Evolutionary conservation across 805 yeast genomes (phyloP), one percentile per base, ranked within the genome.

Genomic region (Candida vaughaniae): DNA sequence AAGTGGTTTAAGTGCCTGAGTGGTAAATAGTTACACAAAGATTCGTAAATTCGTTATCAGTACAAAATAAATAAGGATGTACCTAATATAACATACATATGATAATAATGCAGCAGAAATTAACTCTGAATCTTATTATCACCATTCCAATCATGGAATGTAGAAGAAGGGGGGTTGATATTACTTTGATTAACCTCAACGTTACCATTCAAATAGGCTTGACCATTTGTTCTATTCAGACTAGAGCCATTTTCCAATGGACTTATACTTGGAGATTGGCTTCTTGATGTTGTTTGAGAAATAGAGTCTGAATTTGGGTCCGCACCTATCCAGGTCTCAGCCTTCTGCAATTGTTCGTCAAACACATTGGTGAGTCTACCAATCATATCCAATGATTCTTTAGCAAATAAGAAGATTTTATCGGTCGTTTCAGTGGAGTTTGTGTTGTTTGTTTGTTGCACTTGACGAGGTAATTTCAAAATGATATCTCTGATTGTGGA

Each of bases 341-440:
- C 96, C 46, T 82, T 80, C 32, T 78, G 82, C 36, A 91, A 67
- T 34, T 89, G 89, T 31, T 85, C 90, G 54, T 85, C 91, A 49
- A 95, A 88, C 5, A 90, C 90, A 34, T 73, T 74, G 46, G 89
- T 88, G 14, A 91, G 82, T 39, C 85, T 84, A 27, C 82, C 74
- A 25, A 91, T 82, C 88, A 90, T 85, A 29, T 85, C 93, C 32
- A 91, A 64, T 0, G 96, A 82, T 58, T 93, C 99, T 47, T 84
- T 83, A 0, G 98, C 97, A 42, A 91, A 69, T 4, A 85, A 73
- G 17, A 93, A 63, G 1, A 88, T 85, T 45, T 82, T 79, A 16
- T 85, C 87, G 54, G 87, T 62, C 18, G 62, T 49, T 25, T 58
- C 62, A 19, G 48, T 43, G 3, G 55, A 38, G 11, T 35, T 28